phyloP scores from a whole-genome alignment of 352 stramenopile genomes.

The Aphanomyces stellatus region DNA sequence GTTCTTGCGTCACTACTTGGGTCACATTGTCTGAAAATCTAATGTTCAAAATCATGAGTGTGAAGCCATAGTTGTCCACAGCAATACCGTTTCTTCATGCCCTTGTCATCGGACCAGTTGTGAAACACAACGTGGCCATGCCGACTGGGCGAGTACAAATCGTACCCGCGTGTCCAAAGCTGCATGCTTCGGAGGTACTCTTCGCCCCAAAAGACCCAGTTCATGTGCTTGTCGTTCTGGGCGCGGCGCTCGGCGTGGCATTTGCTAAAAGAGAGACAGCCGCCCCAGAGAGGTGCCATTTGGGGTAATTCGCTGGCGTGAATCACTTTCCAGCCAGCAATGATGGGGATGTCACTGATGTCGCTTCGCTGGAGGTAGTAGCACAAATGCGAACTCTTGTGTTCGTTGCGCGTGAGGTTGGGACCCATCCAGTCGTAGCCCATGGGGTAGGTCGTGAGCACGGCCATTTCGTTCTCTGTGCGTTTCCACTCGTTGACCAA shows the following conservation, averaged over 20 bases:
- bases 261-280: constrained; percentile 51
- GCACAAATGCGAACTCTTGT: not conserved
- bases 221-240: constrained; percentile 66
- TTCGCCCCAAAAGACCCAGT: constrained; percentile 80
- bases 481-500: constrained; percentile 12
- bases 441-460: not conserved
- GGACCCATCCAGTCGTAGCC: not conserved
- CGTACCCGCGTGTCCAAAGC: constrained; percentile 81
- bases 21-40: not conserved
- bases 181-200: constrained; percentile 51
- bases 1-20: not conserved
- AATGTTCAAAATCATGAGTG: not conserved
- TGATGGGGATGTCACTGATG: not conserved
- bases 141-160: constrained; percentile 72
- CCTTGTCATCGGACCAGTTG: constrained; percentile 53
- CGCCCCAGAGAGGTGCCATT: constrained; percentile 8
- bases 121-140: constrained; percentile 69
- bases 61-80: not conserved
- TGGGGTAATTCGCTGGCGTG: not conserved
- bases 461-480: constrained; percentile 8
- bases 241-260: constrained; percentile 81
- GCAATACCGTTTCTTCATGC: not conserved
- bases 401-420: not conserved
- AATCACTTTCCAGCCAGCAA: not conserved
- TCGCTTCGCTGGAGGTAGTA: not conserved